Conservation (phyloP, 1,284 basidiomycete species). For the Ustilago shanxiensis region DNA sequence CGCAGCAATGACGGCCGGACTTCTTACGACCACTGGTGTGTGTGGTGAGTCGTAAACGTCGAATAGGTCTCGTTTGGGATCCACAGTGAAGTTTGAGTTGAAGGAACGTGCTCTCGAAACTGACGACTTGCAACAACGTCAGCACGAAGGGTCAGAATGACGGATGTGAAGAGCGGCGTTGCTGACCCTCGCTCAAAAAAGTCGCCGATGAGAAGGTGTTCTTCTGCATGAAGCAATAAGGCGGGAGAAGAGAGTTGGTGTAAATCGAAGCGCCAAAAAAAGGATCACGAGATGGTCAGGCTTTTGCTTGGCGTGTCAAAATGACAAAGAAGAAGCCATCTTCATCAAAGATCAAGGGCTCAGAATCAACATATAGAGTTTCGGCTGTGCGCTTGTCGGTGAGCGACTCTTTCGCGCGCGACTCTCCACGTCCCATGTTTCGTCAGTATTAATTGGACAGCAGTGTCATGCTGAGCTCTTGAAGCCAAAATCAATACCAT, state of each 20-base stretch:
- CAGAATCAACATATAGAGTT: background rate
- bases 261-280: conserved; percentile 12
- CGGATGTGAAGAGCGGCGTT: background rate
- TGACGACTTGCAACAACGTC: background rate
- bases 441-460: background rate
- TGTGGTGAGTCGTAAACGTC: too few species aligned
- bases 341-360: background rate
- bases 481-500: background rate
- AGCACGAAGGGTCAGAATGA: background rate
- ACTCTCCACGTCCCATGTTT: background rate
- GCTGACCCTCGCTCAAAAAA: background rate
- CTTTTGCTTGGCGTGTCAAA: conserved; percentile 8
- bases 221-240: conserved; percentile 6
- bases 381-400: background rate
- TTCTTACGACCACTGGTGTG: too few species aligned
- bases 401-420: conserved; percentile 5
- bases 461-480: background rate
- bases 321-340: background rate
- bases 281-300: conserved; percentile 1
- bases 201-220: background rate
- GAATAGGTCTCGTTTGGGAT: too few species aligned
- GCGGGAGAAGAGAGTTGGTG: background rate
- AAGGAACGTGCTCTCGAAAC: background rate
- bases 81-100: background rate
- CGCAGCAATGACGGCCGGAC: background rate